Evolutionary conservation across 352 stramenopile species (phyloP), one percentile per base, ranked within the genome.

Genomic region (Phytopythium kandeliae): DNA sequence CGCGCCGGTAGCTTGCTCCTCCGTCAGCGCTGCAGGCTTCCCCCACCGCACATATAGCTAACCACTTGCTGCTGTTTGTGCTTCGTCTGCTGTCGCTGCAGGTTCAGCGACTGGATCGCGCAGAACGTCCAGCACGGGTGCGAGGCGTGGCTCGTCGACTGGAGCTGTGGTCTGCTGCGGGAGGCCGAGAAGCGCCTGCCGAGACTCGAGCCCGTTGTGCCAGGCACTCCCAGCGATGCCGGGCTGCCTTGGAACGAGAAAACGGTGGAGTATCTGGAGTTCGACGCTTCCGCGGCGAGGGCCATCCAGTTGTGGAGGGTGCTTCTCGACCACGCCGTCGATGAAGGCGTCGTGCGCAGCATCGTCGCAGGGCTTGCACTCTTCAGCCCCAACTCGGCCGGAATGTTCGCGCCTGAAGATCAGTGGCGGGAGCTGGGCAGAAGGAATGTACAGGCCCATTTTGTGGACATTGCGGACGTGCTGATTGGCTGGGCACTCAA

Each of bases 391-490:
- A 24, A 40, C n/a, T 17, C 21, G 9, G 26, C 30, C 11, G 12
- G 12, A 1, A 9, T 9, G 28, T 33, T 21, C 26, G 40, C 40
- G 0, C 2, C 44, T 9, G 9, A 2, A 22, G 34, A 52, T 11
- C 60, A 69, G 38, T 78, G 67, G 62, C 48, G 49, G 10, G 25
- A 28, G 4, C 26, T 83, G 9, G 26, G 75, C 30, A 40, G 67
- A 1, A 77, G 66, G 45, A 82, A 75, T 28, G 17, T 86, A n/a
- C 73, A 86, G 62, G 37, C 57, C 19, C 75, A 86, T 38, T 89
- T 89, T 63, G 74, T 89, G 17, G 74, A 86, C 50, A 69, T 87
- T 15, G 78, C 78, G 6, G 75, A 89, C 25, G 69, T 87, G 17
- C 51, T 87, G 9, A 71, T 89, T 45, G 76, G 71, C 30, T 89